A percentile compares a stretch with the other conserved stretches of the same genome.
phyloP scores from a whole-genome alignment of 441 rosid genomes.

The Geranium incanum region DNA sequence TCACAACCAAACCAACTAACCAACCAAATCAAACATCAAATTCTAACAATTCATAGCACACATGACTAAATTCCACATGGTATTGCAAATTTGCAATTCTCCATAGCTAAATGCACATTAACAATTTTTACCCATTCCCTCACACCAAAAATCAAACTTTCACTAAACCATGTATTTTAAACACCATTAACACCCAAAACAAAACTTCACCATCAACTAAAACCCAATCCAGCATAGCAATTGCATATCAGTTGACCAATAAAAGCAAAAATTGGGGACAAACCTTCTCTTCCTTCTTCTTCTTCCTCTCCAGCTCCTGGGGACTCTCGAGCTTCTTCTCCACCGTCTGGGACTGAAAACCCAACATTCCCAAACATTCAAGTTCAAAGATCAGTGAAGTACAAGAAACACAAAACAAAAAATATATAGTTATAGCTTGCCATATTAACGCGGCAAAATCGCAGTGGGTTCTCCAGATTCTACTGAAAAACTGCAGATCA shows the following conservation, averaged over 20 bases:
- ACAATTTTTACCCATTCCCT: no score
- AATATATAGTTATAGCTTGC: background rate
- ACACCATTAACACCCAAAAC: background rate
- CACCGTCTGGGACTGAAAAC: slow-evolving; percentile 38
- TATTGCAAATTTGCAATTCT: no score
- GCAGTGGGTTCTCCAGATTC: background rate
- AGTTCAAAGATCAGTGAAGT: background rate
- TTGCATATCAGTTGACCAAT: background rate
- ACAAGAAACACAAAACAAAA: background rate
- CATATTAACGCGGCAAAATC: background rate
- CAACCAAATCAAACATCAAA: background rate
- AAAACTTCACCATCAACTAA: background rate
- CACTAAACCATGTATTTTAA: no score
- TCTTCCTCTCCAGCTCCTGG: slow-evolving; percentile 78
- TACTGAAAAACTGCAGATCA: background rate
- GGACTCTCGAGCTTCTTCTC: slow-evolving; percentile 40
- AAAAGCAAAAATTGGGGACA: background rate
- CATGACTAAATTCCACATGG: no score
- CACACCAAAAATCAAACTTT: no score
- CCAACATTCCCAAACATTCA: background rate
- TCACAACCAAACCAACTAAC: background rate
- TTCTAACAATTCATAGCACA: no score
- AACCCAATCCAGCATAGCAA: background rate
- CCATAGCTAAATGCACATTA: no score
- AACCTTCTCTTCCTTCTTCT: slow-evolving; percentile 90